Evolutionary conservation across 73 alveolate genomes (phyloP), one percentile per base, ranked within the genome.

Genomic region (Urostyla sp.): DNA sequence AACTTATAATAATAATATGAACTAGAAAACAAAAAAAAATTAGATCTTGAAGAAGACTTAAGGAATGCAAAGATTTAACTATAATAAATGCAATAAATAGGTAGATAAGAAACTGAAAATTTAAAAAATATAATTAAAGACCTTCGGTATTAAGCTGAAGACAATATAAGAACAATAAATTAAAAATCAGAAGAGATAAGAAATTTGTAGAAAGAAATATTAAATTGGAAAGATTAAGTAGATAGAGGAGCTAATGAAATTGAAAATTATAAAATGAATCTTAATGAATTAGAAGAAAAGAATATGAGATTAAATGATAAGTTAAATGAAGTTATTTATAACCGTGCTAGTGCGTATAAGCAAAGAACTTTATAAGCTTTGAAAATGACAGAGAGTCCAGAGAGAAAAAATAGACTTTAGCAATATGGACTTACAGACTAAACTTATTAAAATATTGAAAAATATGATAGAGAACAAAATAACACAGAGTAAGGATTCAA

Each of bases 301-400:
- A 66, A 66, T 28, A 66, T 43, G 43, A 66, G 44, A 28, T 63
- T 66, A 40, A 66, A 66, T 45, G 80, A 66, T 16, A 66, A 66
- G 27, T 63, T 66, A 13, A 66, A 66, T 43, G 80, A 36, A 32
- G 63, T 66, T 40, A 66, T 66, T 13, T 66, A 43, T 24, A 66
- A 66, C 15, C 37, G 44, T 18, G 80, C 80, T 37, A 63, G 59
- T 3, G 24, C 23, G 24, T 66, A 66, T 45, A 66, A 66, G 43
- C 59, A 66, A 66, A 66, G 26, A 27, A 66, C 80, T 7, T 24
- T 66, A 2, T n/a, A 66, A 66, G 59, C 80, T 2, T 26, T 66
- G 24, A 36, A 66, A 7, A 37, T 59, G 27, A 63, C 66, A 28
- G 76, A 59, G 16, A 59, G 76, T 21, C 76, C 76, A 30, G 76